Evolutionary conservation across 805 yeast species (phyloP), one percentile per base, ranked within the genome.

Genomic region (Ogataea naganishii): DNA sequence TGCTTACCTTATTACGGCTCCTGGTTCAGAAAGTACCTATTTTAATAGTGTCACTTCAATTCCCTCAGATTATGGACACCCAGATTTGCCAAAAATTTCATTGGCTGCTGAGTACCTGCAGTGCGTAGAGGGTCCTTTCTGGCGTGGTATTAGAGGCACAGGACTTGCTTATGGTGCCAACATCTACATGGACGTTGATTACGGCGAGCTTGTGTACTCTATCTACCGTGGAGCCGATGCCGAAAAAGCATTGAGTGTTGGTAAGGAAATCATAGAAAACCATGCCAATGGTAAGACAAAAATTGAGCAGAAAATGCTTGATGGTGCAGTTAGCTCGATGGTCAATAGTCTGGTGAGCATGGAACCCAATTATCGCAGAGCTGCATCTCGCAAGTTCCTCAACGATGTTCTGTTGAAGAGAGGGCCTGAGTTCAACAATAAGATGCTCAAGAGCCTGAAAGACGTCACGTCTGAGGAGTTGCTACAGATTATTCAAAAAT

Each of bases 61-160:
- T 10, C 84, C 89, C 1, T 58, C 66, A 2, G 64, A 61, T 33
- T 75, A 69, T 40, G 43, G 52, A 10, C 65, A 74, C 27, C 59
- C 63, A 14, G 95, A 88, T 42, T 62, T 76, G 18, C 75, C 80
- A 30, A 79, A 77, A 16, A 64, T 89, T 23, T 68, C 79, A 0
- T 65, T 88, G 17, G 83, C 86, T 6, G 67, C 80, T 6, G 86
- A 81, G 32, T 80, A 76, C 44, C 61, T 92, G 33, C 81, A 79
- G 40, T 80, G 85, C 21, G 85, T 84, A 13, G 98, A 92, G 53
- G 98, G 98, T 3, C 98, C 97, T 20, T 79, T 89, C 39, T 89
- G 97, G 96, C 72, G 84, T 45, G 95, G 94, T 33, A 82, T 92
- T 20, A 72, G 98, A 56, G 98, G 98, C 23, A 69, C 86, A 1